Evolutionary conservation across 305 asterid species (phyloP).

Genomic region (Withania somnifera): DNA sequence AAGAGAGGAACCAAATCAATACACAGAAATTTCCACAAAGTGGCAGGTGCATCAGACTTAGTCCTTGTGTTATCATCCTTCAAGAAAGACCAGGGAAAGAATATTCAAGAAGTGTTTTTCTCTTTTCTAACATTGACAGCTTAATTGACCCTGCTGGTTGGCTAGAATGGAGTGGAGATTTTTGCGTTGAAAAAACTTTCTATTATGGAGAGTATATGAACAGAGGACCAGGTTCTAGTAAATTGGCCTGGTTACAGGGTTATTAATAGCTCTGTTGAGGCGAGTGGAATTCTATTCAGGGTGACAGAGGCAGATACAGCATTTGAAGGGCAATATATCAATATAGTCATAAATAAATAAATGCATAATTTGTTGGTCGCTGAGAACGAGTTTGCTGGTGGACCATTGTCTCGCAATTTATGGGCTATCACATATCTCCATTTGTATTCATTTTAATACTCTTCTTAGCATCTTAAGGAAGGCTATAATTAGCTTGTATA

Average conservation of each 20-base stretch:
- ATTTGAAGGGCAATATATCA: not conserved
- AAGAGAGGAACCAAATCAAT: slow-evolving; percentile 16
- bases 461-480: not conserved
- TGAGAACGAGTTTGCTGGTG: not conserved
- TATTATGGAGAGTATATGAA: slow-evolving; percentile 13
- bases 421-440: not conserved
- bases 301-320: not conserved
- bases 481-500: not conserved
- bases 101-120: slow-evolving; percentile 9
- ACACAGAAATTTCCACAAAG: slow-evolving; percentile 16
- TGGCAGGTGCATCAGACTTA: slow-evolving; percentile 12
- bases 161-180: slow-evolving; percentile 13
- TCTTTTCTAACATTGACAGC: slow-evolving; percentile 5
- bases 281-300: not conserved
- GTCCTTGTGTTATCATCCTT: not conserved
- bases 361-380: not conserved
- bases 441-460: not conserved
- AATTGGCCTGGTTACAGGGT: slow-evolving; percentile 12
- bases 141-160: slow-evolving; percentile 15
- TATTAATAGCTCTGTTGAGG: not conserved
- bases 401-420: not conserved
- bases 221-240: slow-evolving; percentile 10
- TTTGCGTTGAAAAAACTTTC: slow-evolving; percentile 7
- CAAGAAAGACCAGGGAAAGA: slow-evolving; percentile 14
- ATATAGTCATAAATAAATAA: not conserved